These are phyloP conservation scores for Penicillium digitatum DNA, from an alignment of 2,329 filamentous ascomycete genomes.

Conservation along the genomic window DNA sequence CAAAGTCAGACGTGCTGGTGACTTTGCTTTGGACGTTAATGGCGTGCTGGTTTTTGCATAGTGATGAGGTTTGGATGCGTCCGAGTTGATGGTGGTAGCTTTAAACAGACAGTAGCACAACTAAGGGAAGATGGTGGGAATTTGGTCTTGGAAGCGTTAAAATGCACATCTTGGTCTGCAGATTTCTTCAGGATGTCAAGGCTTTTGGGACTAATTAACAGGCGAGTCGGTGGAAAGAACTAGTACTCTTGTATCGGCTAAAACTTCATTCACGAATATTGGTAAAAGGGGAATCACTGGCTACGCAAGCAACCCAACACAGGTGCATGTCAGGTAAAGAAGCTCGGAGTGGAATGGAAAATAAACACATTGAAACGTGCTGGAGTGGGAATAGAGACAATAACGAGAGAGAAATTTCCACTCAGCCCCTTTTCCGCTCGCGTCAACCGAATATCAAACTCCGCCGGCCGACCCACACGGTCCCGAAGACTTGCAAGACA, in stretches of 20 bases:
- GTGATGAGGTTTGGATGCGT: neutral
- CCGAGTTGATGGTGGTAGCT: neutral
- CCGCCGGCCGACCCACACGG: conserved; percentile 39
- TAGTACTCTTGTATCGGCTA: neutral
- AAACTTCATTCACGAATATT: neutral
- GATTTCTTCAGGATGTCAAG: neutral
- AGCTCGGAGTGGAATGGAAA: conserved; percentile 22
- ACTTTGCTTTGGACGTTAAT: neutral
- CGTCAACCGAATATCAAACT: conserved; percentile 43
- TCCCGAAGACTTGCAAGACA: conserved; percentile 35
- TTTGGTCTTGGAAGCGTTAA: neutral
- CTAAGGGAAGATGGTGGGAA: neutral
- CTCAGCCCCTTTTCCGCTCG: conserved; percentile 40
- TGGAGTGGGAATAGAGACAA: conserved; percentile 41
- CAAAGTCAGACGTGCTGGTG: neutral
- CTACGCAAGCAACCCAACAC: conserved; percentile 10
- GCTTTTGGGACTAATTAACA: neutral
- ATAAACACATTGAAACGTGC: conserved; percentile 40
- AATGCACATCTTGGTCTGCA: neutral
- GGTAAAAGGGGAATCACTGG: conserved; percentile 9
- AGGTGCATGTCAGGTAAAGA: conserved; percentile 3
- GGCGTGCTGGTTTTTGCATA: neutral
- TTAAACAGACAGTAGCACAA: too few species aligned
- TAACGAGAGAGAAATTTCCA: conserved; percentile 42
- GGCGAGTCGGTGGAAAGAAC: neutral